phyloP scores from a whole-genome alignment of 1,139 yeast species.

The Candida sanyaensis region DNA sequence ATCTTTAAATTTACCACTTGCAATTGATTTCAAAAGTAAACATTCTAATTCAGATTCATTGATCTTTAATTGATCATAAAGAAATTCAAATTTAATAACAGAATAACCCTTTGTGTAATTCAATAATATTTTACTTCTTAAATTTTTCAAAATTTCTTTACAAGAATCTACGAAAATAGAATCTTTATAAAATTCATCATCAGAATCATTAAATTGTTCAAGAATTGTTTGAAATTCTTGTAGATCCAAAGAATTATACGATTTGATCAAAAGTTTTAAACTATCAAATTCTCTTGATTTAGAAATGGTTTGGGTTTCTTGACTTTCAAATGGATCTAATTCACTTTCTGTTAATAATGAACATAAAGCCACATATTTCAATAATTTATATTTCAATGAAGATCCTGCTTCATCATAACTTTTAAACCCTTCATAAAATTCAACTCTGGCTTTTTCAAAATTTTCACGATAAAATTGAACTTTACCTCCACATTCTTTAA shows the following conservation, averaged over 20 bases:
- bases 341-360: conserved; percentile 64
- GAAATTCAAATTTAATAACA: conserved; percentile 26
- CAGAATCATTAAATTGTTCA: neutral
- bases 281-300: conserved; percentile 35
- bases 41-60: conserved; percentile 35
- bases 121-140: conserved; percentile 31
- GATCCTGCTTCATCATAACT: conserved; percentile 82
- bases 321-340: conserved; percentile 67
- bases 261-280: conserved; percentile 30
- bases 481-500: conserved; percentile 75
- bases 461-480: conserved; percentile 62
- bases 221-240: conserved; percentile 21
- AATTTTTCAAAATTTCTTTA: conserved; percentile 28
- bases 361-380: conserved; percentile 64
- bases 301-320: conserved; percentile 53
- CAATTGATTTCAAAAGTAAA: conserved; percentile 40
- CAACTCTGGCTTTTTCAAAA: conserved; percentile 62
- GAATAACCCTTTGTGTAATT: conserved; percentile 32
- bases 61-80: conserved; percentile 24
- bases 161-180: conserved; percentile 32
- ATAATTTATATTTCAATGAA: conserved; percentile 50
- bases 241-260: conserved; percentile 34
- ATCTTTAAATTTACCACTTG: conserved; percentile 43
- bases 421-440: conserved; percentile 72
- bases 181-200: conserved; percentile 29